Evolutionary conservation across 192 early-diverging fungal species (phyloP), one percentile per base, ranked within the genome.

Genomic region (Dissophora ornata): DNA sequence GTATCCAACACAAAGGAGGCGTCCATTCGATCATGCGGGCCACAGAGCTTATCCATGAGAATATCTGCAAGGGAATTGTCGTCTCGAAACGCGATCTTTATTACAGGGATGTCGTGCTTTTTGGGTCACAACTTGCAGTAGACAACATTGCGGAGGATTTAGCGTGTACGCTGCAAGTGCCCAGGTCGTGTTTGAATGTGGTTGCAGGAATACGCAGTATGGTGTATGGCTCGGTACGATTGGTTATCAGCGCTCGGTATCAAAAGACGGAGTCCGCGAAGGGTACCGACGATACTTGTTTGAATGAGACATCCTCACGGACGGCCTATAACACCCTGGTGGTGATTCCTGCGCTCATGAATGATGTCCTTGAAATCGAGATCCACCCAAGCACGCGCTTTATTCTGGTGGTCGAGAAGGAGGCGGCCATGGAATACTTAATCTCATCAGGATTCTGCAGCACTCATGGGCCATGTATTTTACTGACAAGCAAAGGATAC

Each of bases 401-500:
- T 18, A 45, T 77, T 19, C 24, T 77, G 0, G 73, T 67, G 21
- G 48, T 77, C 7, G 73, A 77, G 22, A 77, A 77, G n/a, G 73
- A 77, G 46, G 57, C 73, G 13, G 65, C 65, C 7, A 49, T 77
- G 36, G 42, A 40, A 6, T 24, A 77, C 21, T 19, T 77, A 18
- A 57, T 67, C 3, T 62, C 64, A 1, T 9, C 40, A 0, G 65
- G 73, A 15, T 77, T 77, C 64, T 77, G 59, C 26, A 46, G 67
- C 7, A 40, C 58, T 0, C 44, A 57, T 50, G 73, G 73, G 21
- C 73, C 73, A 1, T 77, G 73, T 22, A 57, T 77, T 40, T 25
- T 77, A 2, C 34, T 77, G 58, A 67, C 73, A 6, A 67, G 73
- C 40, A 77, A 77, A 62, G 73, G 73, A 19, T 77, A 62, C 25